Evolutionary conservation across 768 basidiomycete genomes (phyloP), one percentile per base, ranked within the genome.

Genomic region (Imleria badia): DNA sequence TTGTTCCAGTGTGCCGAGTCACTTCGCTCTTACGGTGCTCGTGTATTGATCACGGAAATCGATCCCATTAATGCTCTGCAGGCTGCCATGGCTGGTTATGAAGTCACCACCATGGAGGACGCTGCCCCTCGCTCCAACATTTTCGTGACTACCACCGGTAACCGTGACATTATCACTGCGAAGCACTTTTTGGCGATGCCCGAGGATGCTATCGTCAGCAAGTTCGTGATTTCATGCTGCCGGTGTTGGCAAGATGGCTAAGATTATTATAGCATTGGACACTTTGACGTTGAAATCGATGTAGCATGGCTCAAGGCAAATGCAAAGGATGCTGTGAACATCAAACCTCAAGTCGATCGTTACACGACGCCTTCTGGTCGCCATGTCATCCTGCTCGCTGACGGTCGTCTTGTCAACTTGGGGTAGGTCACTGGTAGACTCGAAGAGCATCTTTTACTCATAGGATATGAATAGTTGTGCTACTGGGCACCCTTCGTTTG

Each of bases 31-130:
- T 99, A 98, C 73, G 97, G 97, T 71, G 86, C 94, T 60, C 95
- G 97, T 67, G 96, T 98, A 40, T 65, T 99, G 65, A 72, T 99
- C 69, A 98, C 97, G 60, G 97, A 99, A 75, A 97, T 99, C 71
- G 97, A 99, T 76, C 97, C 97, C 60, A 99, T 99, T 87, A 99
- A 99, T 73, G 97, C 96, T 46, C 89, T 99, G 55, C 97, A 99
- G 74, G 97, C 97, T 63, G 96, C 95, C 51, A 99, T 99, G 97
- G 94, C 94, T 67, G 97, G 97, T 53, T 99, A 94, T 73, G 96
- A 99, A 75, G 96, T 99, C 55, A 89, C 88, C 55, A 98, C 95
- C 51, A 98, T 99, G 95, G 96, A 99, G 68, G 94, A 97, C 35
- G 94, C 92, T 60, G 97, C 96, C 42, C 80, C 84, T 55, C 86